Conservation (phyloP, 2,329 filamentous ascomycete species). For the Penicillium italicum region DNA sequence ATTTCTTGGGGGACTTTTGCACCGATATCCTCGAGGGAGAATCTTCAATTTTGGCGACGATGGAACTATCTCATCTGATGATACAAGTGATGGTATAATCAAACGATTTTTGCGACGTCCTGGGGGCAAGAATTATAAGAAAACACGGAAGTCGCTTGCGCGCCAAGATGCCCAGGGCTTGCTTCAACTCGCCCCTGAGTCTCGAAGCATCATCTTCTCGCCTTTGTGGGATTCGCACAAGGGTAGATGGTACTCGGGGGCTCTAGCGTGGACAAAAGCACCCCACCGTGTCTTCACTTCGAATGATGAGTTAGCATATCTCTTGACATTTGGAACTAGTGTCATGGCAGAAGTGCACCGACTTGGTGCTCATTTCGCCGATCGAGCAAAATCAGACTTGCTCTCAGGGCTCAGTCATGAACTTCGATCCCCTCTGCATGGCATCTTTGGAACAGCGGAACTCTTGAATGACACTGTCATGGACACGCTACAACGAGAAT, state of each 20-base stretch:
- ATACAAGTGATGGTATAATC: constrained; percentile 9
- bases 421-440: constrained; percentile 32
- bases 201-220: constrained; percentile 24
- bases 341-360: constrained; percentile 28
- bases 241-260: constrained; percentile 24
- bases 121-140: constrained; percentile 10
- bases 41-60: constrained; percentile 46
- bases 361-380: constrained; percentile 21
- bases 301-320: constrained; percentile 22
- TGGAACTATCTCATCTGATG: constrained; percentile 33
- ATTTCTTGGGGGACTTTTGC: constrained; percentile 43
- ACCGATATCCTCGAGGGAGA: constrained; percentile 46
- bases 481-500: constrained; percentile 20
- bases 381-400: constrained; percentile 31
- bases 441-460: constrained; percentile 27
- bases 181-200: constrained; percentile 12
- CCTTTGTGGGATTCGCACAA: constrained; percentile 31
- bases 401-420: constrained; percentile 32
- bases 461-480: constrained; percentile 24
- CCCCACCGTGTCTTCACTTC: constrained; percentile 17
- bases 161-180: constrained; percentile 13
- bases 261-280: constrained; percentile 22
- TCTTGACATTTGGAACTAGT: constrained; percentile 26
- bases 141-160: constrained; percentile 2
- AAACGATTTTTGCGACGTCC: constrained; percentile 4